Conservation (phyloP, 495 filamentous ascomycete species). For the Chaetomium fimeti region DNA sequence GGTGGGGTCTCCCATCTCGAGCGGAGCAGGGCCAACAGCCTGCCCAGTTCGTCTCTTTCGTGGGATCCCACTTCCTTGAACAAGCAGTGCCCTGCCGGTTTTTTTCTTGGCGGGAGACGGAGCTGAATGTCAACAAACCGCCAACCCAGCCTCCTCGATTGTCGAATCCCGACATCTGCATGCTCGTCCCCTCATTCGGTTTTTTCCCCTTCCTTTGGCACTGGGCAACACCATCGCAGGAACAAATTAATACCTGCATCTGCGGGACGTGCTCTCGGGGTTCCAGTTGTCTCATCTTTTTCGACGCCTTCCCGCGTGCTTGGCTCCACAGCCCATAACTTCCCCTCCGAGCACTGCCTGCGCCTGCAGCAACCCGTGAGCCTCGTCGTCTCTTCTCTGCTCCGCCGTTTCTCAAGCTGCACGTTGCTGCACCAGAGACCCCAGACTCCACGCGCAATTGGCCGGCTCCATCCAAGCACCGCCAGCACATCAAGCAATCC, state of each 20-base stretch:
- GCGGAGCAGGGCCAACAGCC: slow-evolving; percentile 1
- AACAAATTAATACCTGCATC: background rate
- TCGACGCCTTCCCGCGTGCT: slow-evolving; percentile 1
- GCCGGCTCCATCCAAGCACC: slow-evolving; percentile 36
- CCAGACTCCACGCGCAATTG: slow-evolving; percentile 38
- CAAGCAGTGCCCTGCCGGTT: background rate
- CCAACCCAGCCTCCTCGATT: slow-evolving; percentile 10
- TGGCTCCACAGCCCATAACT: slow-evolving; percentile 2
- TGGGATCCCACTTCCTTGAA: background rate
- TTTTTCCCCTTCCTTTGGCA: background rate
- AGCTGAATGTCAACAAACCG: slow-evolving; percentile 28
- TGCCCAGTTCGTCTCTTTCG: slow-evolving; percentile 5
- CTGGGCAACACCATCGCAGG: background rate
- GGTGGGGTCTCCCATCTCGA: slow-evolving; percentile 14
- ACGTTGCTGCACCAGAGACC: slow-evolving; percentile 39
- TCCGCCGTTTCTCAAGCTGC: slow-evolving; percentile 33
- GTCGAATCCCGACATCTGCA: slow-evolving; percentile 6
- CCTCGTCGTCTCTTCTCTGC: slow-evolving; percentile 19
- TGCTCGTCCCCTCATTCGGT: background rate
- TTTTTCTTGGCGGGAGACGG: slow-evolving; percentile 18
- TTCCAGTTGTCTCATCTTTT: background rate
- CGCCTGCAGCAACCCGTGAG: slow-evolving; percentile 11
- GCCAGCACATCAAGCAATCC: slow-evolving; percentile 43
- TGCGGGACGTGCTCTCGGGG: background rate
- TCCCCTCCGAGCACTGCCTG: background rate